Conservation (phyloP, 495 filamentous ascomycete genomes). For the Corynascus novoguineensis region DNA sequence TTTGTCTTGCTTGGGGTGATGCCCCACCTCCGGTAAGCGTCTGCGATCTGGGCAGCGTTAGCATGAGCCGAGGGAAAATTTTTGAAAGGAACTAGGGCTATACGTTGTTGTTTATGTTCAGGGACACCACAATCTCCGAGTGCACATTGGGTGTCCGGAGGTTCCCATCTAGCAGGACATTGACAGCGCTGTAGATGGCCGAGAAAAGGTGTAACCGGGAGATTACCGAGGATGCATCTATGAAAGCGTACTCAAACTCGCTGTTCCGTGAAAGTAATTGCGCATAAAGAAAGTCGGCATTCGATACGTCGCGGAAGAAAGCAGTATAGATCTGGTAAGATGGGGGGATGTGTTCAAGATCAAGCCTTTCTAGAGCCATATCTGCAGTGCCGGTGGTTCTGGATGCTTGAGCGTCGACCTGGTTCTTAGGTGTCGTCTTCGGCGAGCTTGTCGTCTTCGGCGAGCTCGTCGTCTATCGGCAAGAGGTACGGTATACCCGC, state of each 20-base stretch:
- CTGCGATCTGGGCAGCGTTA: conserved; percentile 61
- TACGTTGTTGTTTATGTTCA: conserved; percentile 85
- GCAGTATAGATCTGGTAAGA: conserved; percentile 62
- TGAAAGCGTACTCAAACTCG: conserved; percentile 87
- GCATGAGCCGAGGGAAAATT: conserved; percentile 14
- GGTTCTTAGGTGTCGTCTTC: no score
- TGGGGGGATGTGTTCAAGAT: conserved; percentile 64
- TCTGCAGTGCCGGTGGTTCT: neutral
- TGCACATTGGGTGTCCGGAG: conserved; percentile 83
- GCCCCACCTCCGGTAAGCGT: conserved; percentile 84
- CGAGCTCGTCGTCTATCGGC: no score
- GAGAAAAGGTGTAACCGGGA: conserved; percentile 68
- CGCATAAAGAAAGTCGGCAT: conserved; percentile 66
- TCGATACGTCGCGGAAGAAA: conserved; percentile 69
- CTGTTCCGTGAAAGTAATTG: conserved; percentile 76
- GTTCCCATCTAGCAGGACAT: conserved; percentile 51
- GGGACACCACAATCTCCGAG: conserved; percentile 80
- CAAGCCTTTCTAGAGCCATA: conserved; percentile 46
- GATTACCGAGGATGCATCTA: conserved; percentile 69
- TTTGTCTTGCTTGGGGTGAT: conserved; percentile 60
- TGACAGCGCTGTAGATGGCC: conserved; percentile 73
- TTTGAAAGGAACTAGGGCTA: neutral
- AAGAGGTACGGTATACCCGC: no score
- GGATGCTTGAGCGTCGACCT: no score
- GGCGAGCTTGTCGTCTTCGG: no score